phyloP scores from a whole-genome alignment of 2,329 filamentous ascomycete species.

The Fragosphaeria purpurea region DNA sequence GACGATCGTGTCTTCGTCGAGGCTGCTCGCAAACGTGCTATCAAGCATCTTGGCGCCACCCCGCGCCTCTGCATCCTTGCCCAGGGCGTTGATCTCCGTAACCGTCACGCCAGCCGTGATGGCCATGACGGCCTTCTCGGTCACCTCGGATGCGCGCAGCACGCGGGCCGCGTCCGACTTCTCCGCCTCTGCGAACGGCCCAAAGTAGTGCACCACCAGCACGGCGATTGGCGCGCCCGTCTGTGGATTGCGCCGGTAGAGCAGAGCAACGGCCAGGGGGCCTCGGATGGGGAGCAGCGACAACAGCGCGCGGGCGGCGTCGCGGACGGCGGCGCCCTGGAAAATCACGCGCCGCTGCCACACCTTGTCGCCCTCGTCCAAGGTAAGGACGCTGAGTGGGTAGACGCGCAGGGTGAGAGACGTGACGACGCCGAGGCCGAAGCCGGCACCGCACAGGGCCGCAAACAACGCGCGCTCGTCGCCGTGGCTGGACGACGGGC shows the following conservation, averaged over 20 bases:
- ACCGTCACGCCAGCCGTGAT: background rate
- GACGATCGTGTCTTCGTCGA: background rate
- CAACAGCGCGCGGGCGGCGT: constrained; percentile 16
- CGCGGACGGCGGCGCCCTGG: constrained; percentile 13
- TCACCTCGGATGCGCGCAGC: background rate
- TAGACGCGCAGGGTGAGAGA: constrained; percentile 18
- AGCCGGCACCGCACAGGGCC: constrained; percentile 23
- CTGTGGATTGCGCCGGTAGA: constrained; percentile 19
- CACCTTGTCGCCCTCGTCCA: constrained; percentile 19
- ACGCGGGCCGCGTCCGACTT: background rate
- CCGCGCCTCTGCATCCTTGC: background rate
- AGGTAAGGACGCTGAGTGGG: constrained; percentile 16
- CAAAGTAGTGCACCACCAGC: constrained; percentile 8
- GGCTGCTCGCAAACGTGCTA: background rate
- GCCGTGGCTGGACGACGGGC: constrained; percentile 8
- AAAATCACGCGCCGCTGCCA: constrained; percentile 24
- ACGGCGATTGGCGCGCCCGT: constrained; percentile 21
- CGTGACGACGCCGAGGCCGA: constrained; percentile 24
- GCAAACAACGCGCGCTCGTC: constrained; percentile 21
- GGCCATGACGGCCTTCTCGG: background rate
- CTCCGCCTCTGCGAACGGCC: background rate
- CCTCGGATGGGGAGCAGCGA: constrained; percentile 12
- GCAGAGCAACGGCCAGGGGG: constrained; percentile 13
- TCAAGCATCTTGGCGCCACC: background rate
- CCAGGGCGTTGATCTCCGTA: background rate